Percentiles rank a stretch among this genome's conserved stretches.
Evolutionary conservation across 2,329 filamentous ascomycete species (phyloP).

Genomic region (Pseudocercospora fijiensis): DNA sequence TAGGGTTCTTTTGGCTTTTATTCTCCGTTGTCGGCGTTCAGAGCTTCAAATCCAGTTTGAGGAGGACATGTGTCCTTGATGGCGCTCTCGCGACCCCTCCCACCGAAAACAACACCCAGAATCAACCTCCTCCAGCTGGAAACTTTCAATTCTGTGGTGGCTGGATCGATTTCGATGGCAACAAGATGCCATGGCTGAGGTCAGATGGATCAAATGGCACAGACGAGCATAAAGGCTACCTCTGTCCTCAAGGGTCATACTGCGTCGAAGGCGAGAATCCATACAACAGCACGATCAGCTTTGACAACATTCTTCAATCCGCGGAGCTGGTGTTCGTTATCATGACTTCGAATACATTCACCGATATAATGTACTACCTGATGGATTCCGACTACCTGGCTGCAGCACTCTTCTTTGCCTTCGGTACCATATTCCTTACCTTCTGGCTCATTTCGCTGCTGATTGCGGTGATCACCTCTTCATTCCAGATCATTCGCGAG

Average conservation of each 20-base stretch:
- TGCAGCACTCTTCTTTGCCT: conserved; percentile 72
- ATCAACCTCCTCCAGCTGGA: conserved; percentile 44
- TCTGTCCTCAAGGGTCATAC: conserved; percentile 79
- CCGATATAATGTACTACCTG: conserved; percentile 90
- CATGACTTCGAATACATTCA: conserved; percentile 97
- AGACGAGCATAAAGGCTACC: conserved; percentile 70
- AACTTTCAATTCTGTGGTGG: conserved; percentile 82
- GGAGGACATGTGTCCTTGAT: conserved; percentile 52
- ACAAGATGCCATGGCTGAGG: conserved; percentile 66
- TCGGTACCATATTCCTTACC: conserved; percentile 83
- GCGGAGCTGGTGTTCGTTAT: conserved; percentile 94
- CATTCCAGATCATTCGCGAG: conserved; percentile 96
- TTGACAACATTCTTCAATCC: conserved; percentile 91
- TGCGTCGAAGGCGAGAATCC: conserved; percentile 80
- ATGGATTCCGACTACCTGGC: conserved; percentile 88
- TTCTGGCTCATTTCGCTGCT: conserved; percentile 93
- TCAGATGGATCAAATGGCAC: conserved; percentile 54
- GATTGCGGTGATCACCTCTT: conserved; percentile 96
- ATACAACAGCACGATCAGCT: conserved; percentile 81
- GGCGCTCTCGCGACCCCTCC: conserved; percentile 35
- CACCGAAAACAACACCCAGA: conserved; percentile 21
- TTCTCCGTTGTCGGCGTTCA: conserved; percentile 97
- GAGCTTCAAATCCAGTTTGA: conserved; percentile 67
- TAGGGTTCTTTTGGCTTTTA: conserved; percentile 95
- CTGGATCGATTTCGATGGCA: conserved; percentile 61